Conservation (phyloP, 148 eudicot genomes). For the Rhododendron ferrugineum region DNA sequence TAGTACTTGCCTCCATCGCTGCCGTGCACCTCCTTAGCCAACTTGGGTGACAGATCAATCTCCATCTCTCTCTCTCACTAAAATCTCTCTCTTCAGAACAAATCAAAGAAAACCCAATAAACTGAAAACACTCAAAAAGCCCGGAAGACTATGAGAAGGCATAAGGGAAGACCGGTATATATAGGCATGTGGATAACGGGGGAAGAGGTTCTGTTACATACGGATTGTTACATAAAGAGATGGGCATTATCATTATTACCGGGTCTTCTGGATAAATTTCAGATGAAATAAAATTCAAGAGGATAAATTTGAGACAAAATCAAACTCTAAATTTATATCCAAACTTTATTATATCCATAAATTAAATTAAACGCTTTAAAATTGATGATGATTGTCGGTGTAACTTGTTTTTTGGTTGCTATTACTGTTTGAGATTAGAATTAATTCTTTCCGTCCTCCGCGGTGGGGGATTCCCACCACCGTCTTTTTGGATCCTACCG, state of each 20-base stretch:
- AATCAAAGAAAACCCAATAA: not conserved
- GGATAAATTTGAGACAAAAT: not conserved
- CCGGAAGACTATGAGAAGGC: not conserved
- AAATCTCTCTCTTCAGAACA: not conserved
- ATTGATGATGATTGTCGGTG: not conserved
- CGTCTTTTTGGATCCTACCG: too few species aligned
- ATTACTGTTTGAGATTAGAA: not conserved
- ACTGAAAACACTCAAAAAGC: not conserved
- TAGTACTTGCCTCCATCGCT: slow-evolving; percentile 60
- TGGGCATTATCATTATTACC: not conserved
- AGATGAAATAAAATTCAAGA: not conserved
- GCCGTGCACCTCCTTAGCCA: slow-evolving; percentile 42
- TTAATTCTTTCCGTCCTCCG: too few species aligned
- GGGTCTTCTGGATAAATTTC: not conserved
- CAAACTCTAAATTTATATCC: not conserved
- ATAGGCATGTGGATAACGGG: not conserved
- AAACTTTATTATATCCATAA: too few species aligned
- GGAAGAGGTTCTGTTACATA: not conserved
- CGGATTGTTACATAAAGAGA: not conserved
- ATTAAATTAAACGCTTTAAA: not conserved
- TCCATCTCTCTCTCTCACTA: slow-evolving; percentile 35
- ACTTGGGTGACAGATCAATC: slow-evolving; percentile 61
- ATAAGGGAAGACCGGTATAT: not conserved
- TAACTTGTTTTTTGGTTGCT: not conserved
- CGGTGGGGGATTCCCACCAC: too few species aligned